Conservation (phyloP, 73 alveolate species). For the Tetrahymena thermophila region DNA sequence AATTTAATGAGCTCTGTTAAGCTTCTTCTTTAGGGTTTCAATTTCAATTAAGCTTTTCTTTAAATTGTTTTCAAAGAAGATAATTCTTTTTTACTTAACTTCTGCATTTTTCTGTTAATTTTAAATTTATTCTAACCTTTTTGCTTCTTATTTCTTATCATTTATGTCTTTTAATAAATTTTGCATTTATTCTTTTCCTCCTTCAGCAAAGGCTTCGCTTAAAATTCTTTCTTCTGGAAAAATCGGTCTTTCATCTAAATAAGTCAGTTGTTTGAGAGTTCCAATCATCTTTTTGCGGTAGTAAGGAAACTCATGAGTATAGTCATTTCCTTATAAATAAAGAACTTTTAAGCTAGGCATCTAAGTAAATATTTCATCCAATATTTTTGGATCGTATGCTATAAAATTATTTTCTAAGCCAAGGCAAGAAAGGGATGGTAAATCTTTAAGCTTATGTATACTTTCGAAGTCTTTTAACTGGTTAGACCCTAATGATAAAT, state of each 20-base stretch:
- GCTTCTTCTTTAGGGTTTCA: background rate
- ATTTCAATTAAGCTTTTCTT: background rate
- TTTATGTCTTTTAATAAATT: slow-evolving; percentile 62
- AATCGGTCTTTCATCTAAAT: slow-evolving; percentile 86
- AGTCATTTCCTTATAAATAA: slow-evolving; percentile 79
- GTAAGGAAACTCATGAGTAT: slow-evolving; percentile 58
- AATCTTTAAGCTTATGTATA: slow-evolving; percentile 50
- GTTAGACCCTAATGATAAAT: slow-evolving; percentile 75
- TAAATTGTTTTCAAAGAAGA: background rate
- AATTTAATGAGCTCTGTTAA: background rate
- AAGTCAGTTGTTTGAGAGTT: slow-evolving; percentile 53
- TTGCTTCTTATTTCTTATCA: slow-evolving; percentile 41
- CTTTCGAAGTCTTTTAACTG: slow-evolving; percentile 46
- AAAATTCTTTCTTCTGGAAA: slow-evolving; percentile 80
- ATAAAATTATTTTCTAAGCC: slow-evolving; percentile 70
- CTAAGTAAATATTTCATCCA: slow-evolving; percentile 56
- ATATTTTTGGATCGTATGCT: slow-evolving; percentile 48
- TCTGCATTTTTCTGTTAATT: background rate
- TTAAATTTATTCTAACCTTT: background rate
- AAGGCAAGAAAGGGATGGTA: slow-evolving; percentile 57
- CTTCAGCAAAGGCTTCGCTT: slow-evolving; percentile 76
- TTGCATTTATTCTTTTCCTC: slow-evolving; percentile 71
- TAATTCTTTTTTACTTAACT: background rate
- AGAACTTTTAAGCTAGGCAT: slow-evolving; percentile 59
- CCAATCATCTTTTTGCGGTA: slow-evolving; percentile 72